Conservation (phyloP, 257 asterid genomes). For the Rehmannia glutinosa region DNA sequence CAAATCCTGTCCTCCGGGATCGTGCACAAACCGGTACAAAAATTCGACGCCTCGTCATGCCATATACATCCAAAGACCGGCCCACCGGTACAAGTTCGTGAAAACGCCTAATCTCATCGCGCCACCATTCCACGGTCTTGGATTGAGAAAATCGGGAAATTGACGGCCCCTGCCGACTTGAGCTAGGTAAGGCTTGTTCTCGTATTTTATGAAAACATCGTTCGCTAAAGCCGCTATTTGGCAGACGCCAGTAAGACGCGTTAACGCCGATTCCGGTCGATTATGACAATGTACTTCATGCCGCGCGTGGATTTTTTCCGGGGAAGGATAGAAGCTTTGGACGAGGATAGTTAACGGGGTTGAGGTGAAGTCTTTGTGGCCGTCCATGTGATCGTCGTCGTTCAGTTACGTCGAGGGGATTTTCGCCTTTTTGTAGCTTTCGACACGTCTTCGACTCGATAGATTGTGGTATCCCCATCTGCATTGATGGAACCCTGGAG, state of each 20-base stretch:
- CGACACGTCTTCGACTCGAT: constrained; percentile 90
- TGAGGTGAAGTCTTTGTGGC: constrained; percentile 91
- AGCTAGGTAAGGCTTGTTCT: constrained; percentile 72
- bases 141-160: constrained; percentile 96
- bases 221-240: constrained; percentile 62
- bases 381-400: constrained; percentile 98
- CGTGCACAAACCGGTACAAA: constrained; percentile 77
- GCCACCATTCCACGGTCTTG: constrained; percentile 84
- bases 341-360: constrained; percentile 73
- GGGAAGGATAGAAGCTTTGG: constrained; percentile 68
- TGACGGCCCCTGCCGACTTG: constrained; percentile 96
- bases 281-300: constrained; percentile 84
- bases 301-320: constrained; percentile 74
- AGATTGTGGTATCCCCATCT: constrained; percentile 95
- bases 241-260: constrained; percentile 60
- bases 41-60: constrained; percentile 92
- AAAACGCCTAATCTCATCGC: constrained; percentile 71
- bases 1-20: constrained; percentile 57
- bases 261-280: constrained; percentile 83
- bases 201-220: constrained; percentile 85
- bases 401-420: constrained; percentile 99
- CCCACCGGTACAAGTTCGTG: constrained; percentile 87
- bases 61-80: constrained; percentile 96
- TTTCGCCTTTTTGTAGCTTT: constrained; percentile 62
- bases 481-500: constrained; percentile 95